Conservation (phyloP, 164 flowering plant genomes). For the Brasenia schreberi region DNA sequence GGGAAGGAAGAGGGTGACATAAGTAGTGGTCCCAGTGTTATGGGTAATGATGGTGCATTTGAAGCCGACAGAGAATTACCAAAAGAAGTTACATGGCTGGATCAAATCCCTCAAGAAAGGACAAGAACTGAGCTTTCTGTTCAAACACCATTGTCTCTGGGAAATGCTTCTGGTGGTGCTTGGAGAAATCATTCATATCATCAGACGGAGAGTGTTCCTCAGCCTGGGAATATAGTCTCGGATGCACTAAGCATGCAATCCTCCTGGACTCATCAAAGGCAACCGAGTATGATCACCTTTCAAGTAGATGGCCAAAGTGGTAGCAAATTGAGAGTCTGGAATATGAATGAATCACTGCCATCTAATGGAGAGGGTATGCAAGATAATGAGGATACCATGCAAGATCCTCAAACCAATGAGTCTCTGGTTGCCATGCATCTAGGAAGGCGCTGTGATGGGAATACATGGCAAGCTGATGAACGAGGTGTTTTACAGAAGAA, state of each 20-base stretch:
- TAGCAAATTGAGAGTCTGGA: conserved; percentile 10
- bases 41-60: conserved; percentile 17
- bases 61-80: conserved; percentile 21
- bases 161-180: conserved; percentile 17
- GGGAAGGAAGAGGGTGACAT: conserved; percentile 6
- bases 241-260: conserved; percentile 13
- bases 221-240: conserved; percentile 6
- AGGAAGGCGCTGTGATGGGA: conserved; percentile 14
- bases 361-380: conserved; percentile 11
- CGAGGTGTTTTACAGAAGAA: not conserved
- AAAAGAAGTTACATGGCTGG: conserved; percentile 28
- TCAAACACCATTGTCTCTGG: conserved; percentile 21
- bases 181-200: conserved; percentile 23
- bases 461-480: conserved; percentile 16
- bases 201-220: conserved; percentile 19
- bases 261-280: conserved; percentile 18
- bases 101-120: conserved; percentile 21
- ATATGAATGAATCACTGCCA: conserved; percentile 12
- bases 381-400: conserved; percentile 5
- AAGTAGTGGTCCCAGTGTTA: not conserved
- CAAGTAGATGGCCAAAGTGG: not conserved
- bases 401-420: conserved; percentile 13
- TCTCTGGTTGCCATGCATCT: conserved; percentile 9
- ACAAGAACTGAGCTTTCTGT: conserved; percentile 19
- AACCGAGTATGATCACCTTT: not conserved